Base-by-base conservation (phyloP, 2,329 filamentous ascomycete genomes). In the Tolypocladium sp. region DNA sequence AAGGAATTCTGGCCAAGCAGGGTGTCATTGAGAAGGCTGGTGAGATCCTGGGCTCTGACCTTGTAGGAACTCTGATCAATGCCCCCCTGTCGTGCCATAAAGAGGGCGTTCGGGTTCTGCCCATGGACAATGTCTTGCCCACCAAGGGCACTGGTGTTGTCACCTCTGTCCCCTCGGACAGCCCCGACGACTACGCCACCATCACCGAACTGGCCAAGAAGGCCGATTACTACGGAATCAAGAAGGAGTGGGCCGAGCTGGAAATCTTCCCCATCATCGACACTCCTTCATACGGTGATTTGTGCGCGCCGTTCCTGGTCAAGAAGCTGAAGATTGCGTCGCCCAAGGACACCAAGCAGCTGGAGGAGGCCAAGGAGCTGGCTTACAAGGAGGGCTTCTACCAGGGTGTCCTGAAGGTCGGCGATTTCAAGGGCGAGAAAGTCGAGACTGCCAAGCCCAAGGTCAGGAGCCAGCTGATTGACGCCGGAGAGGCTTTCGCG, bases 321-420 rank as follows among this genome's bases (percentile, higher is more conserved):
- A 91, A 97, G 79, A 86, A 94, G 73, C 81, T 97, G 73, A 97
- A 97, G 82, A 99, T 99, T 70, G 88, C 91, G 64, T 97, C 93
- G 15, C 93, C 94, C 62, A 99, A 99, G 76, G 94, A 99, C 70
- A 84, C 87, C 41, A 94, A 90, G 71, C 75, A 92, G 75, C 85
- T 99, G 54, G 89, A 90, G 53, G 89, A 97, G 73, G 94, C 94
- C 53, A 99, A 99, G 77, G 93, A 97, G 66, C 79, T 95, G 64
- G 92, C 94, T 0, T 99, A 99, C 82, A 96, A 94, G 76, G 92
- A 97, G 71, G 94, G 92, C 20, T 97, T 91, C 79, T 99, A 99
- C 79, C 92, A 96, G 77, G 94, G 94, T 65, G 88, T 83, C 60
- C 90, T 99, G 86, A 79, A 92, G 63, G 83, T 91, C 62, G 94